Conservation (phyloP, 371 early-diverging fungal species). For the Mucor velutinosus region DNA sequence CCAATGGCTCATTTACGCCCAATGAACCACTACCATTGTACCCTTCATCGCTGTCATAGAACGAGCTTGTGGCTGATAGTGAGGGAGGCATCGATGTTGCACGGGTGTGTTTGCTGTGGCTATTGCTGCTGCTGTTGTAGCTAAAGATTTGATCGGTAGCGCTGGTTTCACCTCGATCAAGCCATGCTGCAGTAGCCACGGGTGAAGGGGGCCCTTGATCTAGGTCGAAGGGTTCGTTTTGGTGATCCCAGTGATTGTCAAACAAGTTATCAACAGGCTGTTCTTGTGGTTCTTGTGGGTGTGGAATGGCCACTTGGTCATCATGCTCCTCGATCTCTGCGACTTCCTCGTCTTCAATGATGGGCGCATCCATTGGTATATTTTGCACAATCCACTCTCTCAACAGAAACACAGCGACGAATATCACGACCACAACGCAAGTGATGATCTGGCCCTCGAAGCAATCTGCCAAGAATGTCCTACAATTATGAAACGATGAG, state of each 20-base stretch:
- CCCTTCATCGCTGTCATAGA: neutral
- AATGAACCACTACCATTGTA: neutral
- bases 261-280: neutral
- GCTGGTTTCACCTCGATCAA: neutral
- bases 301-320: neutral
- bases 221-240: neutral
- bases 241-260: slow-evolving; percentile 1
- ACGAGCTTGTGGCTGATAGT: neutral
- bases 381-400: slow-evolving; percentile 90
- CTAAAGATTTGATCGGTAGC: neutral
- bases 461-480: slow-evolving; percentile 76
- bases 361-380: slow-evolving; percentile 45
- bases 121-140: neutral
- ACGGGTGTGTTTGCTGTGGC: neutral
- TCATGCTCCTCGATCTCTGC: neutral
- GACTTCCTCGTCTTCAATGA: slow-evolving; percentile 5
- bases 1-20: neutral
- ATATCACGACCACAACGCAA: slow-evolving; percentile 71
- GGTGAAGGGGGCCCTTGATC: slow-evolving; percentile 3
- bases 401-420: slow-evolving; percentile 76
- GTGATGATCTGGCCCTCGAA: slow-evolving; percentile 90
- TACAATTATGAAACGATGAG: slow-evolving; percentile 16
- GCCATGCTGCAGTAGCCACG: neutral
- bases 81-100: slow-evolving; percentile 21
- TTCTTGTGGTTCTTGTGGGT: neutral